Base-by-base conservation (phyloP, 2,329 filamentous ascomycete species). In the Kalaharituber pfeilii region DNA sequence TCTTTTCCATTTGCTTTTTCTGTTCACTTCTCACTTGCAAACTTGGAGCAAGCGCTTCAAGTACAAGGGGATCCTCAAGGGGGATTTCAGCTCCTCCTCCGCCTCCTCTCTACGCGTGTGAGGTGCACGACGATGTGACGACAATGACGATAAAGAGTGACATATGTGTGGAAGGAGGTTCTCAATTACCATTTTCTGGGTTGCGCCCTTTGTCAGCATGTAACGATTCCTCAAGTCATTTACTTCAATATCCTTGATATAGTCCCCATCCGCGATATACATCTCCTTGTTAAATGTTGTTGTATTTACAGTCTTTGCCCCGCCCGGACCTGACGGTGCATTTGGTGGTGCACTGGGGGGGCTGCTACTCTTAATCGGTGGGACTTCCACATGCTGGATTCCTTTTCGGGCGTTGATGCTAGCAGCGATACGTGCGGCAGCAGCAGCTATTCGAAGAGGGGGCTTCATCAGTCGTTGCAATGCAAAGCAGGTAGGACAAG, bases 161-260 rank as follows among this genome's bases (percentile, higher is more conserved):
- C 13, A 11, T 47, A 22, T 20, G 18, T 47, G 42, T 47, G 42
- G 42, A 47, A 47, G 42, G 42, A 47, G n/a, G 18, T 20, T 47
- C 42, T 47, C 42, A 47, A 83, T 94, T 95, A 98, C 91, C 89
- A 91, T 94, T 79, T 94, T 94, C 76, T 96, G 91, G 62, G 87
- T 94, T 65, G 86, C 84, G 66, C 88, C 87, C 75, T 95, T 96
- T 61, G 89, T 98, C 72, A 98, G 77, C 69, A 88, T 83, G 70
- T 98, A 98, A 64, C 89, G 85, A 69, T 96, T 98, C 61, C 89
- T 83, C 66, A 96, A 72, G 70, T 96, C 89, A 70, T 98, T 98
- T 73, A 98, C 86, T 73, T 96, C 91, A 66, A 98, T 94, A 67
- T 98, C 91, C 70, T 93, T 91, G 71, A 98, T 96, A 69, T 85